Base-by-base conservation (phyloP, 2,329 filamentous ascomycete species). In the Exophiala spinifera region DNA sequence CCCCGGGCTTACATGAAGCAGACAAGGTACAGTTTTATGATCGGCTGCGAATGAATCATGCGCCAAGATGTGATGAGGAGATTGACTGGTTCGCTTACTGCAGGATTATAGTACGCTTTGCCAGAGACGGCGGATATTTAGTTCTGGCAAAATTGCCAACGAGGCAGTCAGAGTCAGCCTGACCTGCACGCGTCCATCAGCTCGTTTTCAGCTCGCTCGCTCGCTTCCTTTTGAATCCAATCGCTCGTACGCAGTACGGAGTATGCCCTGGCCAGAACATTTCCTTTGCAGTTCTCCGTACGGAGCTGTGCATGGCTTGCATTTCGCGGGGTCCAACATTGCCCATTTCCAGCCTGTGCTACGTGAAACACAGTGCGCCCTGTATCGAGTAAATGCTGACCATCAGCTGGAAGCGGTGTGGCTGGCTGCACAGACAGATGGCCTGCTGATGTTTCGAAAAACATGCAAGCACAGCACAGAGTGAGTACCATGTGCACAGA, bases 51-150 rank as follows among this genome's bases (percentile, higher is more conserved):
- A n/a, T 6, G 36, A 39, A 8, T 39, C 36, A 4, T 10, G 5
- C 17, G 46, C 46, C 46, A 48, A 48, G 36, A 39, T 15, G 36
- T 31, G 37, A 21, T 48, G 20, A 37, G 13, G 21, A 48, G 33
- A 13, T 20, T 48, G 46, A 48, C 46, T 48, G 46, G 46, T 39
- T 48, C 46, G 46, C 31, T 48, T 48, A 33, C 19, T 17, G 25
- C n/a, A n/a, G n/a, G n/a, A n/a, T n/a, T n/a, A n/a, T n/a, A n/a
- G n/a, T n/a, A n/a, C n/a, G n/a, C n/a, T n/a, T n/a, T n/a, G n/a
- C n/a, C n/a, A n/a, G n/a, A n/a, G n/a, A n/a, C n/a, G n/a, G n/a
- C n/a, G n/a, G n/a, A n/a, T n/a, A 31, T 1, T 31, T 10, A 31
- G 28, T 31, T 31, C 28, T 31, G 11, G 28, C 28, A 19, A 21